phyloP scores from a whole-genome alignment of 2,329 filamentous ascomycete genomes.

The Pseudogymnoascus sp. region DNA sequence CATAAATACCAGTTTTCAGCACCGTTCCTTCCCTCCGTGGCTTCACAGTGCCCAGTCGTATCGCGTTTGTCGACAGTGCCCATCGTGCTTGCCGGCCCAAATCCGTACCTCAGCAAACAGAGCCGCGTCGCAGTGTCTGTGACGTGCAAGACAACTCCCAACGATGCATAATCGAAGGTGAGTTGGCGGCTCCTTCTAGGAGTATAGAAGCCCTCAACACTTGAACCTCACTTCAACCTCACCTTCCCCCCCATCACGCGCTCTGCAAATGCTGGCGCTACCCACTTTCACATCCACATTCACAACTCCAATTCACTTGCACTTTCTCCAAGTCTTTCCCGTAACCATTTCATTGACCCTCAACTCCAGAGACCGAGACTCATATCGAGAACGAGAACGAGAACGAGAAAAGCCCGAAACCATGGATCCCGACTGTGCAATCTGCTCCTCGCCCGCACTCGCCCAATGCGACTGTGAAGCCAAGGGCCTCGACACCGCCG shows the following conservation, averaged over 20 bases:
- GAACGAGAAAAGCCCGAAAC: conserved; percentile 41
- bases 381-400: conserved; percentile 29
- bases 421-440: conserved; percentile 63
- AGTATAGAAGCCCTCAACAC: background rate
- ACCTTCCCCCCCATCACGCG: background rate
- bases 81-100: background rate
- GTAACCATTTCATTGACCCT: background rate
- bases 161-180: conserved; percentile 5
- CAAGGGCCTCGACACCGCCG: conserved; percentile 53
- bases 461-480: conserved; percentile 57
- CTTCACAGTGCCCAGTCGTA: background rate
- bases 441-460: conserved; percentile 52
- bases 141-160: conserved; percentile 5
- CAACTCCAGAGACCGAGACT: background rate
- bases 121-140: conserved; percentile 5
- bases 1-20: background rate
- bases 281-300: background rate
- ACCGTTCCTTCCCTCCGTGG: background rate
- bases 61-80: background rate
- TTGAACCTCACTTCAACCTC: background rate
- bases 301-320: background rate
- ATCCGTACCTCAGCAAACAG: background rate
- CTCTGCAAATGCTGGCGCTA: background rate
- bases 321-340: background rate
- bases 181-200: conserved; percentile 1